phyloP scores from a whole-genome alignment of 208 protist species.

The Leishmania tropica region DNA sequence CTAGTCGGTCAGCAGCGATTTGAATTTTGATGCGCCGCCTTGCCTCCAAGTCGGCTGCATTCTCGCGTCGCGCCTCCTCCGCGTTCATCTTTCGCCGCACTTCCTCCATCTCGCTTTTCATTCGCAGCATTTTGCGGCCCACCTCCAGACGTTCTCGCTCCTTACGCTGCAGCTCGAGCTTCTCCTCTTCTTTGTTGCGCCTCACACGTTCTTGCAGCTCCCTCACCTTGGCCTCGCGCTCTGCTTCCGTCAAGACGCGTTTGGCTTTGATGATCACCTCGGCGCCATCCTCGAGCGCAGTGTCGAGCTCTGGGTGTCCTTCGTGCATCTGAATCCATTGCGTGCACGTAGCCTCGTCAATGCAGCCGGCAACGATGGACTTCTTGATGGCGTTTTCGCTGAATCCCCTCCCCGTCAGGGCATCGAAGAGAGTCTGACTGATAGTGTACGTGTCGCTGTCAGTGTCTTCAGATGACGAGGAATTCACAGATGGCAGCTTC shows the following conservation, averaged over 20 bases:
- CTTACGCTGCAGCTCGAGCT: constrained; percentile 48
- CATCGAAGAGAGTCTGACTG: constrained; percentile 55
- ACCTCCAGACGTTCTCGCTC: constrained; percentile 68
- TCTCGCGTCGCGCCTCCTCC: constrained; percentile 51
- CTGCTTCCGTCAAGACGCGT: constrained; percentile 70
- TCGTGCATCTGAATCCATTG: constrained; percentile 89
- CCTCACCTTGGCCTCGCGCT: constrained; percentile 68
- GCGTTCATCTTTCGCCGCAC: constrained; percentile 53
- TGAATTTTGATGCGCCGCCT: constrained; percentile 63
- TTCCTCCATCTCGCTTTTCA: constrained; percentile 55
- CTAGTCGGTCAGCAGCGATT: constrained; percentile 69
- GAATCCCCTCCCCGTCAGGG: constrained; percentile 56
- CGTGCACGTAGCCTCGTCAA: constrained; percentile 77
- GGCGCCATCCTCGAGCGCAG: constrained; percentile 67
- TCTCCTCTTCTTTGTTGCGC: constrained; percentile 59
- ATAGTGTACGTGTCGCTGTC: constrained; percentile 49
- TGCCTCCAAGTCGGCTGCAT: constrained; percentile 58
- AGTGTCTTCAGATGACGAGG: constrained; percentile 12
- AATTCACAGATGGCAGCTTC: too few relatives aligned
- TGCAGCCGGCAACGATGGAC: constrained; percentile 81
- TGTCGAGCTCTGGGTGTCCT: constrained; percentile 83
- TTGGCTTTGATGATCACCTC: constrained; percentile 68
- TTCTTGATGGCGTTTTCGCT: constrained; percentile 91
- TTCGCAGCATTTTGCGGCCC: constrained; percentile 55
- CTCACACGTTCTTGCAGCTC: constrained; percentile 66